These are phyloP conservation scores for Yamagishiella unicocca DNA, from an alignment of 139 green algal genomes.

Conservation along the genomic window DNA sequence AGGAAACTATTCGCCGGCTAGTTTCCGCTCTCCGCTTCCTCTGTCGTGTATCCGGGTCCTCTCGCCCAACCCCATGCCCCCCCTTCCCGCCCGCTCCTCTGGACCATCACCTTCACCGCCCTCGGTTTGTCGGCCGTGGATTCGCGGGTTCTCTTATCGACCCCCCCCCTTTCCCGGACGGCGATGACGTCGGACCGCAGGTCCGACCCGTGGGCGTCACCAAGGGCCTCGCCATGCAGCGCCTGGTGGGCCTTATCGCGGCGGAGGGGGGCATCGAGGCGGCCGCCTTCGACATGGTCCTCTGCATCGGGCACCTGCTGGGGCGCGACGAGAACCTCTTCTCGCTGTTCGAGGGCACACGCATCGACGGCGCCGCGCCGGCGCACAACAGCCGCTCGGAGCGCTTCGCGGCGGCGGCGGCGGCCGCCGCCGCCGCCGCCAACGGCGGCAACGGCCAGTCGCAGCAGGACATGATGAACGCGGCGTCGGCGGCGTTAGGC, in stretches of 20 bases:
- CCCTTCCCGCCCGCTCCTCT: too few relatives aligned
- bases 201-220: constrained; percentile 95
- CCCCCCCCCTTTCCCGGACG: too few relatives aligned
- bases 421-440: neutral
- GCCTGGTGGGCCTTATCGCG: constrained; percentile 76
- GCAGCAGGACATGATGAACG: neutral
- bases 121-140: too few relatives aligned
- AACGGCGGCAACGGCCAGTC: neutral
- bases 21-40: too few relatives aligned
- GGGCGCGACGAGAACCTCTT: constrained; percentile 96
- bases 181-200: too few relatives aligned
- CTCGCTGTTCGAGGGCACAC: constrained; percentile 86
- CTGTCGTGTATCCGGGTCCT: too few relatives aligned
- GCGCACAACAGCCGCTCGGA: constrained; percentile 14
- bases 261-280: constrained; percentile 48
- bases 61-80: too few relatives aligned
- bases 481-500: constrained; percentile 11
- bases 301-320: constrained; percentile 94
- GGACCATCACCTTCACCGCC: too few relatives aligned
- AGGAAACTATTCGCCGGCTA: too few relatives aligned
- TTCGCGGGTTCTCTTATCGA: too few relatives aligned
- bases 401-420: neutral
- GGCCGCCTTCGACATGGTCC: constrained; percentile 81
- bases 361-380: constrained; percentile 56
- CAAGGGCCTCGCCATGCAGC: constrained; percentile 94